These are phyloP conservation scores for Globisporangium yorkense DNA, from an alignment of 352 stramenopile genomes.

Conservation along the genomic window DNA sequence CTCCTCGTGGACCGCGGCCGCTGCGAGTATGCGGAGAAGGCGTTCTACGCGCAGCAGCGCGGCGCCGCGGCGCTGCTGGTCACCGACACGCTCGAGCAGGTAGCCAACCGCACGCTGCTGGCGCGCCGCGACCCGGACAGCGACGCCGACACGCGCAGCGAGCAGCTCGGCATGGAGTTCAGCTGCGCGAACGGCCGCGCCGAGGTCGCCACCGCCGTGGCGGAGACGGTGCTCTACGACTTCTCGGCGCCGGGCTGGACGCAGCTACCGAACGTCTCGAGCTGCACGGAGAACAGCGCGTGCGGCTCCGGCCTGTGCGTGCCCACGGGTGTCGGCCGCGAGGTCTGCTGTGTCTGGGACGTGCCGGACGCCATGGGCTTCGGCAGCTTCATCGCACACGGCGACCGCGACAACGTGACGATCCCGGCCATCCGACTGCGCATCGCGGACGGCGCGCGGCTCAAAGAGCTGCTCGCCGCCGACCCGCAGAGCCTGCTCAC, in stretches of 20 bases:
- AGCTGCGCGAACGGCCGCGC: slow-evolving; percentile 46
- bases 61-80: slow-evolving; percentile 67
- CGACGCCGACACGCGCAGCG: slow-evolving; percentile 4
- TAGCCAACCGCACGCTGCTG: slow-evolving; percentile 53
- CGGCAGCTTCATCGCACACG: slow-evolving; percentile 23
- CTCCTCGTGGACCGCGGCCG: slow-evolving; percentile 64
- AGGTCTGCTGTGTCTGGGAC: slow-evolving; percentile 80
- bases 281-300: slow-evolving; percentile 28
- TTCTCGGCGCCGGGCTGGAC: slow-evolving; percentile 23
- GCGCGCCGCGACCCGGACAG: slow-evolving; percentile 19
- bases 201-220: slow-evolving; percentile 17
- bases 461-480: slow-evolving; percentile 35
- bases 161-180: slow-evolving; percentile 45
- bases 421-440: slow-evolving; percentile 67
- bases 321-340: slow-evolving; percentile 37
- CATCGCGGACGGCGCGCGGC: slow-evolving; percentile 47
- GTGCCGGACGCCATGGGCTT: slow-evolving; percentile 73
- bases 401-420: slow-evolving; percentile 33
- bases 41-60: slow-evolving; percentile 54
- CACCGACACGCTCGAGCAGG: slow-evolving; percentile 62
- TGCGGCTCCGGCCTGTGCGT: slow-evolving; percentile 64
- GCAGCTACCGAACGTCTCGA: slow-evolving; percentile 30
- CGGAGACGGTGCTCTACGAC: slow-evolving; percentile 20
- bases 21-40: slow-evolving; percentile 78
- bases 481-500: slow-evolving; percentile 23